Conservation (phyloP, 2,329 filamentous ascomycete species). For the Ophiostoma sp. region DNA sequence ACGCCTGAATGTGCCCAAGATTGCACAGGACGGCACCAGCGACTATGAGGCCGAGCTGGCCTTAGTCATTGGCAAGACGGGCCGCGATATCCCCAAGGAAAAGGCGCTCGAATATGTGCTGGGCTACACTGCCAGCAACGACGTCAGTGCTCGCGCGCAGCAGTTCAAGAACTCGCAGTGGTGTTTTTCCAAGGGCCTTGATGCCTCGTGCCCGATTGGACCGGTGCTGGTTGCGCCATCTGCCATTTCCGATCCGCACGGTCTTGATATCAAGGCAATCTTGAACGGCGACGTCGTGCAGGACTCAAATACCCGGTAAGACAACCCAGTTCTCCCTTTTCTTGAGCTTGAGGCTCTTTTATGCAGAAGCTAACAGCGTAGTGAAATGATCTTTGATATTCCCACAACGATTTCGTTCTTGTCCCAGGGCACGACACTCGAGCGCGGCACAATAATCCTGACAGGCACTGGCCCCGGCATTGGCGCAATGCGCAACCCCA, state of each 20-base stretch:
- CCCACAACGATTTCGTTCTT: slow-evolving; percentile 36
- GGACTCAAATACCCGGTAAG: slow-evolving; percentile 32
- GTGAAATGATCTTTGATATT: slow-evolving; percentile 39
- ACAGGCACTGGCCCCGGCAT: slow-evolving; percentile 42
- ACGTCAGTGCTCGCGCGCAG: slow-evolving; percentile 36
- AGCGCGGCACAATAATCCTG: slow-evolving; percentile 38
- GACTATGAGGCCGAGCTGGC: slow-evolving; percentile 41
- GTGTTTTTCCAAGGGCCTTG: slow-evolving; percentile 39
- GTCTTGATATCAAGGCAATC: slow-evolving; percentile 33
- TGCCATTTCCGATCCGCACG: slow-evolving; percentile 33
- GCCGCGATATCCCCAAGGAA: slow-evolving; percentile 36
- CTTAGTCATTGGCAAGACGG: slow-evolving; percentile 36
- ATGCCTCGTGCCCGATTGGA: slow-evolving; percentile 37
- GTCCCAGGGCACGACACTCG: slow-evolving; percentile 37
- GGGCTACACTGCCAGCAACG: slow-evolving; percentile 39
- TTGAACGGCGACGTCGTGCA: slow-evolving; percentile 38
- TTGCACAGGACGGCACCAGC: slow-evolving; percentile 35
- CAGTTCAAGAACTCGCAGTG: slow-evolving; percentile 40
- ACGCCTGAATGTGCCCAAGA: slow-evolving; percentile 32
- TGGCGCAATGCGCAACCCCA: slow-evolving; percentile 38
- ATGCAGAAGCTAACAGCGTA: background rate
- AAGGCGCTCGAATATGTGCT: slow-evolving; percentile 39
- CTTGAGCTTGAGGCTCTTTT: background rate
- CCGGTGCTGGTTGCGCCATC: slow-evolving; percentile 35
- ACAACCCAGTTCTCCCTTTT: background rate